These are phyloP conservation scores for Salix exigua DNA, from an alignment of 345 rosid genomes.

Conservation along the genomic window DNA sequence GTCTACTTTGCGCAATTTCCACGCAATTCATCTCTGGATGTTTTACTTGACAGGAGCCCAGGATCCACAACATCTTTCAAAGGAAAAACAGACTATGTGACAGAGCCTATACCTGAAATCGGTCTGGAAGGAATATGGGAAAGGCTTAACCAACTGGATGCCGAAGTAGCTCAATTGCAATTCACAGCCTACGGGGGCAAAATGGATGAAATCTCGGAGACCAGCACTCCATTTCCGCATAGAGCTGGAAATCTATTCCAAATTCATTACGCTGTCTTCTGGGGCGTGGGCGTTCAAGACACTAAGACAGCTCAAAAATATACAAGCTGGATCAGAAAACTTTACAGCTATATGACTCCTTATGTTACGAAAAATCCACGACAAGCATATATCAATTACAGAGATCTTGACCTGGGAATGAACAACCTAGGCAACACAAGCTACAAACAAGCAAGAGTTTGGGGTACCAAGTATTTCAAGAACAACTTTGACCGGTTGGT, in stretches of 20 bases:
- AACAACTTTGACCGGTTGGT: background rate
- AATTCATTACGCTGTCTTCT: constrained; percentile 32
- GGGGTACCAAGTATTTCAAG: background rate
- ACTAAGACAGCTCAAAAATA: too few species aligned
- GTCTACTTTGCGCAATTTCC: background rate
- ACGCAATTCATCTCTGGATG: background rate
- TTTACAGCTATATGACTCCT: constrained; percentile 37
- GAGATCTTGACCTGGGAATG: constrained; percentile 15
- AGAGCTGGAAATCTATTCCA: constrained; percentile 49
- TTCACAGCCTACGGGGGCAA: constrained; percentile 58
- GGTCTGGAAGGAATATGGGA: constrained; percentile 43
- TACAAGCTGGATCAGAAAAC: constrained; percentile 21
- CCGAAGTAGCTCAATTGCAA: constrained; percentile 9
- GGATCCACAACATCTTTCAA: constrained; percentile 35
- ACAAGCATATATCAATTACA: constrained; percentile 30
- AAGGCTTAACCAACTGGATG: constrained; percentile 22
- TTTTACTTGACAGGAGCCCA: constrained; percentile 34
- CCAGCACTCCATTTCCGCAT: constrained; percentile 34
- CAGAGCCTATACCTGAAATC: constrained; percentile 24
- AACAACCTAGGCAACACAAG: background rate
- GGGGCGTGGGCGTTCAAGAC: constrained; percentile 22
- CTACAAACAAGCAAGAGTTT: background rate
- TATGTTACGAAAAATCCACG: constrained; percentile 53
- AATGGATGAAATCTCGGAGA: constrained; percentile 45
- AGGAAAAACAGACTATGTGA: constrained; percentile 68